Conservation (phyloP, 2,329 filamentous ascomycete species). For the Monosporascus sp. region DNA sequence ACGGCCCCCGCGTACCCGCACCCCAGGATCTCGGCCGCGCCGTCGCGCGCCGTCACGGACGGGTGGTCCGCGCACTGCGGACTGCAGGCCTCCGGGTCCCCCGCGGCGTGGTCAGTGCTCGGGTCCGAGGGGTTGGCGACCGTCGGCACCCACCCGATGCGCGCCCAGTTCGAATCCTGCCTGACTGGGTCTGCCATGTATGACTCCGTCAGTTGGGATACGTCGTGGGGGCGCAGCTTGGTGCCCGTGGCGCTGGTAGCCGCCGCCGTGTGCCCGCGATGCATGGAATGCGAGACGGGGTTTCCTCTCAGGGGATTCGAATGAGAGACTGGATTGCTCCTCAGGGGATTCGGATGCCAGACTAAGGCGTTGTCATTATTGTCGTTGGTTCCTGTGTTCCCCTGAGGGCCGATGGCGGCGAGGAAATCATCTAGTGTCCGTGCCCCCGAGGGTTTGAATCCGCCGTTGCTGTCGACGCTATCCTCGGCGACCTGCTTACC, state of each 20-base stretch:
- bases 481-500: too few species aligned
- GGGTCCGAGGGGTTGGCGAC: slow-evolving; percentile 2
- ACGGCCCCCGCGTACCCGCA: slow-evolving; percentile 19
- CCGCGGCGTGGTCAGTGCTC: background rate
- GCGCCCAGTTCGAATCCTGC: slow-evolving; percentile 4
- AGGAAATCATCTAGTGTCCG: too few species aligned
- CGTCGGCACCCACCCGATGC: slow-evolving; percentile 12
- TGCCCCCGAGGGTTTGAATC: too few species aligned
- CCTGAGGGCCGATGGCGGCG: too few species aligned
- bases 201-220: background rate
- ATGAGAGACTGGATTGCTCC: too few species aligned
- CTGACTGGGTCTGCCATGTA: slow-evolving; percentile 4
- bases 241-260: background rate
- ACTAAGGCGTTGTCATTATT: too few species aligned
- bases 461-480: too few species aligned
- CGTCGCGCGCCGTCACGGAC: slow-evolving; percentile 2
- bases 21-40: slow-evolving; percentile 18
- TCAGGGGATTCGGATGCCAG: too few species aligned
- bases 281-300: too few species aligned
- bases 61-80: background rate
- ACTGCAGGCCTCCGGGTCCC: background rate
- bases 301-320: too few species aligned
- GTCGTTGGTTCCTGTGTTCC: too few species aligned
- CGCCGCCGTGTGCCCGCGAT: background rate
- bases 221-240: slow-evolving; percentile 16